phyloP scores from a whole-genome alignment of 2,329 filamentous ascomycete species.

The Malbranchea zuffiana region DNA sequence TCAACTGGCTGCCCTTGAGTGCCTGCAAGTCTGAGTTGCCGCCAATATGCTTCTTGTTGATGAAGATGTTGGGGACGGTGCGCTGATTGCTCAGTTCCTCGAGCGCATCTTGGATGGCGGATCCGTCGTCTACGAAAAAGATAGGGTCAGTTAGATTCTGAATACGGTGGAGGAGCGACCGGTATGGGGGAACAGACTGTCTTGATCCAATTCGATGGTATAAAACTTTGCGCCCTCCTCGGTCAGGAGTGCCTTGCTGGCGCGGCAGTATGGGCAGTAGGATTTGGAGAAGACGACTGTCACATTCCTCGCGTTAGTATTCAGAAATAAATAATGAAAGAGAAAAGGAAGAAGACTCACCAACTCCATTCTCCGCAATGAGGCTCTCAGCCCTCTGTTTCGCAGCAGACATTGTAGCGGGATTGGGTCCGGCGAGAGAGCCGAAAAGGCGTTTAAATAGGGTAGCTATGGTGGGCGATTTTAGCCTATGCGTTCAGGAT shows the following conservation, averaged over 20 bases:
- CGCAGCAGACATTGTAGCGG: constrained; percentile 68
- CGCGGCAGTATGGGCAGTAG: constrained; percentile 85
- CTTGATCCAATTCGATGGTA: constrained; percentile 72
- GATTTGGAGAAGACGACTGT: constrained; percentile 94
- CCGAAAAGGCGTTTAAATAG: constrained; percentile 64
- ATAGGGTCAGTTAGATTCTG: background rate
- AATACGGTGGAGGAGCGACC: background rate
- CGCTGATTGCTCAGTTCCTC: constrained; percentile 68
- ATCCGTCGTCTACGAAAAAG: constrained; percentile 57
- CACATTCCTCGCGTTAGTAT: no score
- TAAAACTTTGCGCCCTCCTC: constrained; percentile 61
- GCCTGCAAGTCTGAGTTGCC: constrained; percentile 83
- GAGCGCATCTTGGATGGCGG: constrained; percentile 72
- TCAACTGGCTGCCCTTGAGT: constrained; percentile 53
- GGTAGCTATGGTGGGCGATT: constrained; percentile 49
- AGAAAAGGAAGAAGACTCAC: constrained; percentile 39
- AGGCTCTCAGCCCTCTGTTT: constrained; percentile 73
- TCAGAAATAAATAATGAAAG: background rate
- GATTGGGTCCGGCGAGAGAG: constrained; percentile 42
- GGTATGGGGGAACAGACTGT: constrained; percentile 34
- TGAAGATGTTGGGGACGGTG: constrained; percentile 94
- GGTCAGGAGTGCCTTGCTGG: constrained; percentile 64
- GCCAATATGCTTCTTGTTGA: constrained; percentile 80
- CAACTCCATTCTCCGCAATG: constrained; percentile 81
- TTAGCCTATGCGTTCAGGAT: background rate